Conservation (phyloP, 2,329 filamentous ascomycete genomes). For the Calycina marina region DNA sequence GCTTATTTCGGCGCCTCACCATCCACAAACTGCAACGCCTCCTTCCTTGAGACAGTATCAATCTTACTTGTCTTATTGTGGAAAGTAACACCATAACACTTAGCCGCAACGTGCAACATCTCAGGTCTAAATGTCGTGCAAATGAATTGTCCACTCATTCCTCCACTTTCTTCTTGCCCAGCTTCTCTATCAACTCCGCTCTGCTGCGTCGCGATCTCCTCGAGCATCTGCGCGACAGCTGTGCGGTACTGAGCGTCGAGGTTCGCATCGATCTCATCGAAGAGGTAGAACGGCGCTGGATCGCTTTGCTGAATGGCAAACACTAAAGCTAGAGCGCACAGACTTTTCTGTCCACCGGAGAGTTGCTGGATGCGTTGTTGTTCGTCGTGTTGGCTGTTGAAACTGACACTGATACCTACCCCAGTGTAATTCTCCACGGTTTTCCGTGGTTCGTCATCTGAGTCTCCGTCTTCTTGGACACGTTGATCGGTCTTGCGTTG, state of each 20-base stretch:
- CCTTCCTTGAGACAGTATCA: conserved; percentile 74
- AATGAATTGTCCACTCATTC: conserved; percentile 66
- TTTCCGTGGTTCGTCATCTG: conserved; percentile 51
- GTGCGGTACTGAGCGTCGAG: conserved; percentile 96
- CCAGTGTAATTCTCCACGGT: conserved; percentile 90
- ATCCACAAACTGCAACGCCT: conserved; percentile 87
- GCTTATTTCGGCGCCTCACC: conserved; percentile 40
- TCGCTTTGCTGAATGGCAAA: conserved; percentile 98
- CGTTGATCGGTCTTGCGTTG: conserved; percentile 74
- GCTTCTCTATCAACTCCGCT: conserved; percentile 24
- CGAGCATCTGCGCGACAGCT: conserved; percentile 78
- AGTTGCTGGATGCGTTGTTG: conserved; percentile 97
- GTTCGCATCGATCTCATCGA: conserved; percentile 98
- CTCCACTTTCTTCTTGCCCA: conserved; percentile 23
- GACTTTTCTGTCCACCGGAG: conserved; percentile 92
- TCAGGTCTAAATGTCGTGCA: conserved; percentile 97
- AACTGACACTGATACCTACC: conserved; percentile 92
- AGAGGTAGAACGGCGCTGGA: conserved; percentile 95
- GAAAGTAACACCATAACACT: conserved; percentile 94
- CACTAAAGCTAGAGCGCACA: conserved; percentile 92
- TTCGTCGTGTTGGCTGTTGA: conserved; percentile 97
- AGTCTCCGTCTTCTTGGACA: conserved; percentile 47
- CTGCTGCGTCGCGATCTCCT: conserved; percentile 53
- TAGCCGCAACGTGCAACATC: conserved; percentile 88
- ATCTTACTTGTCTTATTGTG: conserved; percentile 89